Evolutionary conservation across 2,329 filamentous ascomycete species (phyloP), one percentile per base, ranked within the genome.

Genomic region (Colletotrichum higginsianum): DNA sequence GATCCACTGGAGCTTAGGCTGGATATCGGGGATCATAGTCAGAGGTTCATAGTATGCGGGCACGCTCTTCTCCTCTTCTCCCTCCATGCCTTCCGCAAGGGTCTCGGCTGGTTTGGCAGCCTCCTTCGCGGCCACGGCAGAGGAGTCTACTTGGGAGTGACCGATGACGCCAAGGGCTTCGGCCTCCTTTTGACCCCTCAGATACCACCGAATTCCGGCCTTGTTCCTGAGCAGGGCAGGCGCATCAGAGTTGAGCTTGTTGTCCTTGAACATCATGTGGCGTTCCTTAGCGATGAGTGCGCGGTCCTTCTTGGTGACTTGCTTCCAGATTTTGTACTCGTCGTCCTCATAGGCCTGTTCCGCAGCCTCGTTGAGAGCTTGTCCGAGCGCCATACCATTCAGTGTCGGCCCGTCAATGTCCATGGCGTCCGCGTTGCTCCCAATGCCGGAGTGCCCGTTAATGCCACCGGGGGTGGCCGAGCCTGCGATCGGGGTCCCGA

Each of bases 271-370:
- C 16, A 99, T 88, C 49, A 93, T 90, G 80, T 95, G 92, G 42
- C 96, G 90, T 79, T 98, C 94, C 74, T 95, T 94, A 71, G 96
- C 93, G 64, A 96, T 90, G 30, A 93, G 85, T 4, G 96, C 96
- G 73, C 96, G 92, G 78, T 98, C 95, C 80, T 96, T 98, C 83
- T 98, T 98, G 2, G 96, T 99, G 50, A 98, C 94, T 82, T 98
- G 96, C 84, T 98, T 99, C 96, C 97, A 99, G 46, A 96, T 93
- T 80, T 97, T 97, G 84, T 96, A 98, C 79, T 98, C 96, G 70
- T 98, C 95, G 76, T 98, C 95, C 76, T 97, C 91, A 75, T 94
- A 94, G 15, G 89, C 88, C 75, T 97, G 94, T 76, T 97, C 93
- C 16, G 86, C 88, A 40, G 89, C 89, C 70, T 92, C 87, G 18